Percentiles rank a stretch among this genome's conserved stretches.
phyloP scores from a whole-genome alignment of 129 eudicot species.

The Mikania micrantha region DNA sequence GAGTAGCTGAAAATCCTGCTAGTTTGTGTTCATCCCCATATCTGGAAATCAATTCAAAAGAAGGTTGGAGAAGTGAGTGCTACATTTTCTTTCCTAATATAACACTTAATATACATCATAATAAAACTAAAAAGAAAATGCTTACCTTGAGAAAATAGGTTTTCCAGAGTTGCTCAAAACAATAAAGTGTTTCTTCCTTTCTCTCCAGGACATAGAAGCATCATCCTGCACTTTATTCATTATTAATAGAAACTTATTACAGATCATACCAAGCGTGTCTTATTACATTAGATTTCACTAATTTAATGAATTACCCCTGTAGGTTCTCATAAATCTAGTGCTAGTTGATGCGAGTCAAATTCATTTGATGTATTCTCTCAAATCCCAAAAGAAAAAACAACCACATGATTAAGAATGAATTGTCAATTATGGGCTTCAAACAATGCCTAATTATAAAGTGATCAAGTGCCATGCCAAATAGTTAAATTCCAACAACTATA shows the following conservation, averaged over 20 bases:
- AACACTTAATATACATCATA: neutral
- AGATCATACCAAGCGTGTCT: too few relatives aligned
- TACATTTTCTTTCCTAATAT: neutral
- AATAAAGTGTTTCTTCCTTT: conserved; percentile 87
- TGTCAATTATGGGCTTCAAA: neutral
- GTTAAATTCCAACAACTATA: neutral
- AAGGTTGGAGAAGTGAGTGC: conserved; percentile 5
- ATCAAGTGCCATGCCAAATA: too few relatives aligned
- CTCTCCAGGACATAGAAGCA: conserved; percentile 91
- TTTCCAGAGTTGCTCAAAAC: conserved; percentile 92
- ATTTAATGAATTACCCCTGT: too few relatives aligned
- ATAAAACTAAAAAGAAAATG: neutral
- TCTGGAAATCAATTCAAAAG: conserved; percentile 31
- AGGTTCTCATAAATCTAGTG: too few relatives aligned
- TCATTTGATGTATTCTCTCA: too few relatives aligned
- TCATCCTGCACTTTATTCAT: conserved; percentile 76
- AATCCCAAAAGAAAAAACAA: too few relatives aligned
- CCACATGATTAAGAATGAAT: too few relatives aligned
- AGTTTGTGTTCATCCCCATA: conserved; percentile 95
- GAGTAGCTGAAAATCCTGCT: conserved; percentile 97
- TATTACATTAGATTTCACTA: too few relatives aligned
- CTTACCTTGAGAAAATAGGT: conserved; percentile 92
- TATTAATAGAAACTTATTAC: conserved; percentile 1
- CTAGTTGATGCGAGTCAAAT: too few relatives aligned
- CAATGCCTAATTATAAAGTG: neutral